Evolutionary conservation across 2,329 filamentous ascomycete genomes (phyloP).

Genomic region (Colletotrichum australisinense): DNA sequence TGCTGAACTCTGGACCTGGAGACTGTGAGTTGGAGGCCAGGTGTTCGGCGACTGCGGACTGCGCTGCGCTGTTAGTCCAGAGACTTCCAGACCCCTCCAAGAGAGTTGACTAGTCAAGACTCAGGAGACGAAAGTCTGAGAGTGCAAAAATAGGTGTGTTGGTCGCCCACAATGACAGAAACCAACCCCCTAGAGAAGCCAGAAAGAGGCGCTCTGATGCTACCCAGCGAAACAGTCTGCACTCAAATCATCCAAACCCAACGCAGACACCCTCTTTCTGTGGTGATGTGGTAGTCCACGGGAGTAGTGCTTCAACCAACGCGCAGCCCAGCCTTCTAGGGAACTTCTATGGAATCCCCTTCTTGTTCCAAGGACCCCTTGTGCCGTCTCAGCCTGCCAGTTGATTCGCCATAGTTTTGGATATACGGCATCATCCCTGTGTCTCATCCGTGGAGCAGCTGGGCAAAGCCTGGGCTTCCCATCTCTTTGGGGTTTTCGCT

Average conservation of each 20-base stretch:
- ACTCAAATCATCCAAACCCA: slow-evolving; percentile 3
- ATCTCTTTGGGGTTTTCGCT: no score
- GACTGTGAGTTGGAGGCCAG: background rate
- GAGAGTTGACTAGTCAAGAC: background rate
- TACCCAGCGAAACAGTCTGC: slow-evolving; percentile 28
- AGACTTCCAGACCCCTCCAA: background rate
- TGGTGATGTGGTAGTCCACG: background rate
- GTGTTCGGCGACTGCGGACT: background rate
- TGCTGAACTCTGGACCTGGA: background rate
- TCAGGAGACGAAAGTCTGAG: background rate
- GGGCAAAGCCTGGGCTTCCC: no score
- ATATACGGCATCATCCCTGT: slow-evolving; percentile 26
- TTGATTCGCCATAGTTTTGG: slow-evolving; percentile 36
- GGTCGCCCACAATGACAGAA: background rate
- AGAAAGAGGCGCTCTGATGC: slow-evolving; percentile 27
- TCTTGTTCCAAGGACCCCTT: slow-evolving; percentile 25
- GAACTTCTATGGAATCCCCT: background rate
- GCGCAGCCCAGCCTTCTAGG: background rate
- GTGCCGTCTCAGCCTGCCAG: slow-evolving; percentile 18
- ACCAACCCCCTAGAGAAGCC: background rate
- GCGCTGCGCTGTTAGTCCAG: no score
- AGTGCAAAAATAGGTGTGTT: slow-evolving; percentile 25
- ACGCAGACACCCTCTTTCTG: background rate
- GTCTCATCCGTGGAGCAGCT: background rate
- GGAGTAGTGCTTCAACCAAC: background rate